A percentile compares a stretch with the other conserved stretches of the same genome.
Evolutionary conservation across 1,284 basidiomycete species (phyloP).

Genomic region (Ustilago curta): DNA sequence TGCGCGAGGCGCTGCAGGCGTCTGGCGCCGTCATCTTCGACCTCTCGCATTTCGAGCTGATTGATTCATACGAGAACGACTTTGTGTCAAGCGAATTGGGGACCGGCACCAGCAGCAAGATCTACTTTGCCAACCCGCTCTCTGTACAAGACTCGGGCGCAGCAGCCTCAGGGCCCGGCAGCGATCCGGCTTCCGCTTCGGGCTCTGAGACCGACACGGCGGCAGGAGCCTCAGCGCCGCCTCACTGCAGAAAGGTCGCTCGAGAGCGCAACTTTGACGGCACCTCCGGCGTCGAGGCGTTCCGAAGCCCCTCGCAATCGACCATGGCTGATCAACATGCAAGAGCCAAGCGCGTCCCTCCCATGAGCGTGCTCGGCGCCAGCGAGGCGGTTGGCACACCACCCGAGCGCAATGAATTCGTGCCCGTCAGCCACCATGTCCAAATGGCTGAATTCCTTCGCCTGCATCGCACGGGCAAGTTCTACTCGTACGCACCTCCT

Average conservation of each 20-base stretch:
- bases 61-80: constrained; percentile 79
- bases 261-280: constrained; percentile 49
- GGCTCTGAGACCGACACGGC: constrained; percentile 10
- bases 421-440: constrained; percentile 60
- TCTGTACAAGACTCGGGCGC: constrained; percentile 17
- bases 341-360: constrained; percentile 53
- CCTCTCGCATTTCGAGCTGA: constrained; percentile 87
- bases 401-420: constrained; percentile 47
- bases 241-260: constrained; percentile 14
- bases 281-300: constrained; percentile 46
- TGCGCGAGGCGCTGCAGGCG: constrained; percentile 88
- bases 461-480: constrained; percentile 54
- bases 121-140: constrained; percentile 60
- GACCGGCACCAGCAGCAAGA: constrained; percentile 63
- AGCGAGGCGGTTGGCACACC: constrained; percentile 48
- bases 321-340: constrained; percentile 28
- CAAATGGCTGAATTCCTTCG: constrained; percentile 64
- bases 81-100: constrained; percentile 36
- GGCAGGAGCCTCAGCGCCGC: constrained; percentile 1
- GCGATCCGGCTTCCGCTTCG: not conserved
- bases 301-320: constrained; percentile 30
- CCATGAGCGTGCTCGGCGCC: constrained; percentile 63
- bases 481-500: constrained; percentile 55
- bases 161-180: constrained; percentile 18
- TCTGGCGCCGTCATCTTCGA: constrained; percentile 92